phyloP scores from a whole-genome alignment of 169 alveolate species.

The Toxoplasma gondii region DNA sequence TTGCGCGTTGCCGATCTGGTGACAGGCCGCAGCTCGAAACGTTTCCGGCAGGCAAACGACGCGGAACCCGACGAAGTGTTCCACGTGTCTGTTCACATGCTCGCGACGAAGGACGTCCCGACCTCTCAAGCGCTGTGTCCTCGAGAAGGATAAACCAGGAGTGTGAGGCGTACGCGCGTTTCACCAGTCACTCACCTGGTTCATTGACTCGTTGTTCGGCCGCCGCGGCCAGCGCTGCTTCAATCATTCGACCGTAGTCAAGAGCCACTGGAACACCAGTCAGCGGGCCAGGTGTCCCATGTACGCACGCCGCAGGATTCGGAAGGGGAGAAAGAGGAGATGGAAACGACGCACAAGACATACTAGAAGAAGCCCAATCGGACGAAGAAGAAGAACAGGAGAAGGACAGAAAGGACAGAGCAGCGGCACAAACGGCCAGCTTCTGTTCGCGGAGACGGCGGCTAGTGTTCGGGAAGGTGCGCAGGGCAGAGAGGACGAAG shows the following conservation, averaged over 20 bases:
- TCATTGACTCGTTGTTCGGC: conserved; percentile 21
- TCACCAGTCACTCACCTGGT: not conserved
- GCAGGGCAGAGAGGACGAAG: not conserved
- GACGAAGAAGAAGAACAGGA: not conserved
- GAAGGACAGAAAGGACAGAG: not conserved
- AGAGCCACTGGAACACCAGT: not conserved
- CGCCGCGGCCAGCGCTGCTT: not conserved
- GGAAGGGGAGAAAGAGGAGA: not conserved
- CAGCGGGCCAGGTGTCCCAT: not conserved
- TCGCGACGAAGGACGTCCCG: too few species aligned
- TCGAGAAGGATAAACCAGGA: too few species aligned
- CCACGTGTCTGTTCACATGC: too few species aligned
- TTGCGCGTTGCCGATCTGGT: too few species aligned
- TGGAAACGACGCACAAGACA: not conserved
- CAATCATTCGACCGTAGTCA: not conserved
- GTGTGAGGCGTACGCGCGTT: too few species aligned
- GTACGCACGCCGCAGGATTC: not conserved
- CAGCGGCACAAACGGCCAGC: not conserved
- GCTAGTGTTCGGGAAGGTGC: not conserved
- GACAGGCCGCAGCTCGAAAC: too few species aligned
- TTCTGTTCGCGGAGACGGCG: conserved; percentile 6
- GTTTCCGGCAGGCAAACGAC: too few species aligned
- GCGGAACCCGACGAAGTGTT: too few species aligned
- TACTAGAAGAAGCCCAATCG: not conserved
- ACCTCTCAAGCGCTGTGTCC: too few species aligned